Evolutionary conservation across 148 eudicot genomes (phyloP), one percentile per base, ranked within the genome.

Genomic region (Nyssa sinensis): DNA sequence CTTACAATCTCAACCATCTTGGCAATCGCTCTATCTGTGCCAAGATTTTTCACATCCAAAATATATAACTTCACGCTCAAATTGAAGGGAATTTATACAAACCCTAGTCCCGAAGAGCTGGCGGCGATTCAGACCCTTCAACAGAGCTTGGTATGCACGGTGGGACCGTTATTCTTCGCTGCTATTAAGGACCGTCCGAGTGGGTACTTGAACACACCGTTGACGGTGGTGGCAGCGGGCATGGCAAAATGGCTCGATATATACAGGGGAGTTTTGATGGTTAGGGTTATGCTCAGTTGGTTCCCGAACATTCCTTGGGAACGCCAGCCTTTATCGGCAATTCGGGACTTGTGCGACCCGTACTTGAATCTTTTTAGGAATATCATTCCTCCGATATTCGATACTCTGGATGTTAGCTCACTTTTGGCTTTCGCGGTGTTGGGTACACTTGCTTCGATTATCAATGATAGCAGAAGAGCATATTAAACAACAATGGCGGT

Each of bases 281-380:
- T 91, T 78, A 86, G 97, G 88, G 90, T 91, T 81, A 78, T 91
- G 80, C 80, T 91, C 24, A 85, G 91, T 44, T 91, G 97, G 97
- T 91, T 55, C 59, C 59, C 59, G 21, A 55, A 55, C 59, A 55
- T 55, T 25, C 97, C 93, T 0, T 91, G 97, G 97, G 97, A 91
- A 21, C 72, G 85, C 67, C 93, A 91, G 79, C 97, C 97, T 0
- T 73, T 91, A 47, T 83, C 90, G 13, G 97, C 97, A 1, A 81
- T 91, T 73, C 80, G 90, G 84, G 97, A 91, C 33, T 75, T 91
- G 79, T 91, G 97, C 73, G 97, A 91, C 79, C 97, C 97, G 1
- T 91, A 84, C 74, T 67, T 89, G 87, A 87, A 77, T 73, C 76
- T 91, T 27, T 91, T 91, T 39, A 74, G 91, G 79, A 84, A 83